Evolutionary conservation across 2,329 filamentous ascomycete genomes (phyloP).

Genomic region (Pseudogymnoascus sp.): DNA sequence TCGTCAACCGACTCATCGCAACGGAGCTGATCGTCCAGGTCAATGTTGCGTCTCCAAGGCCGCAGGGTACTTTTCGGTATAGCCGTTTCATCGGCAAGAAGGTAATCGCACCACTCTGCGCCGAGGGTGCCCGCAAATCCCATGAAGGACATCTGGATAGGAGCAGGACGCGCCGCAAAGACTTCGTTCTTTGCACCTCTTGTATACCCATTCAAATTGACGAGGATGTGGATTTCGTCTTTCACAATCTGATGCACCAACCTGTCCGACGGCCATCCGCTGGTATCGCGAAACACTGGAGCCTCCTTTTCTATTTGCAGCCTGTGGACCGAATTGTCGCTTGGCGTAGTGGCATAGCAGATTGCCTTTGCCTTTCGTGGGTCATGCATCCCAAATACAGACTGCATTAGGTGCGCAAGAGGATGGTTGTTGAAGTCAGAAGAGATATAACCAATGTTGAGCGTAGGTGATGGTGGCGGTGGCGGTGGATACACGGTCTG

Average conservation of each 20-base stretch:
- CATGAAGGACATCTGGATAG: constrained; percentile 99
- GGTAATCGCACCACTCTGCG: constrained; percentile 97
- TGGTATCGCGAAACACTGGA: constrained; percentile 83
- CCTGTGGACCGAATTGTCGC: constrained; percentile 81
- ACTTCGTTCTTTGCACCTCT: constrained; percentile 94
- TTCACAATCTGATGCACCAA: constrained; percentile 77
- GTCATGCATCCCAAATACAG: constrained; percentile 89
- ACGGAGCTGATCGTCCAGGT: constrained; percentile 59
- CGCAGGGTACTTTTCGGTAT: constrained; percentile 75
- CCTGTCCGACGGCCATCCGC: constrained; percentile 73
- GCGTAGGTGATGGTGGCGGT: constrained; percentile 64
- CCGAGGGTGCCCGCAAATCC: constrained; percentile 93
- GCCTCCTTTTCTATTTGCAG: constrained; percentile 89
- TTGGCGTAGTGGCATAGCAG: constrained; percentile 90
- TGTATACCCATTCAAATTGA: constrained; percentile 98
- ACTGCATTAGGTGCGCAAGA: constrained; percentile 96
- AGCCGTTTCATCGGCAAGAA: constrained; percentile 81
- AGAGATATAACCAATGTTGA: constrained; percentile 94
- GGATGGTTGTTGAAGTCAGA: constrained; percentile 99
- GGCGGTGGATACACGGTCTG: constrained; percentile 75
- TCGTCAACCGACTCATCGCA: constrained; percentile 53
- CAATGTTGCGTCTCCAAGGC: constrained; percentile 66
- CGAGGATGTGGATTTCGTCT: constrained; percentile 85
- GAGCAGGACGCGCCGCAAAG: constrained; percentile 87
- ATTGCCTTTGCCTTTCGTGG: constrained; percentile 66